Base-by-base conservation (phyloP, 106 monocot genomes). In the Posidonia australis region DNA sequence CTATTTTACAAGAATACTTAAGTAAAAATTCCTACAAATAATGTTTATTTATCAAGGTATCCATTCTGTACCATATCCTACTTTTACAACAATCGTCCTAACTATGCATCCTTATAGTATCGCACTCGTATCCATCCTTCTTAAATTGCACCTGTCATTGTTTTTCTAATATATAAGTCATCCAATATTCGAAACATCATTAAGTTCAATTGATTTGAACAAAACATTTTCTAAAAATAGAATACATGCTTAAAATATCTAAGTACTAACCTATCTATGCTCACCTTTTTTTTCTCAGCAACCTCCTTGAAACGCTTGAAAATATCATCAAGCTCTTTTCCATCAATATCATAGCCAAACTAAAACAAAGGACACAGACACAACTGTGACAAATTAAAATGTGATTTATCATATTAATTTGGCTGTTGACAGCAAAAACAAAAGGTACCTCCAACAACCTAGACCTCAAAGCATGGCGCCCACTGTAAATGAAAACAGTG, bases 271-370 rank as follows among this genome's bases (percentile, higher is more conserved):
- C 58, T 5, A 3, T 36, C 30, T 36, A 5, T 29, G 9, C 25
- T 78, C 65, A 93, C 93, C 89, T 93, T 93, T 77, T 93, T 93
- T 69, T 93, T 93, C 75, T 89, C 93, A 65, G 93, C 93, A 65
- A 93, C 77, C 69, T 93, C 86, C 68, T 93, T 93, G 72, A 86
- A 93, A 54, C 86, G 93, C 70, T 71, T 93, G 73, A 93, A 89
- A 44, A 93, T 73, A 69, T 89, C 93, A 68, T 93, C 86, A 57
- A 93, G 81, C 70, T 88, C 93, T 72, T 93, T 81, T 11, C 79
- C 89, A 47, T 69, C 70, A 44, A 93, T 53, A 67, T 89, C 76
- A 79, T 93, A 89, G 44, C 96, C 96, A 67, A 90, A 77, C 96
- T 96, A 71, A 69, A 64, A 67, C 4, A 21, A 24, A 20, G 52